Conservation (phyloP, 371 early-diverging fungal genomes). For the Nematocida homosporus region DNA sequence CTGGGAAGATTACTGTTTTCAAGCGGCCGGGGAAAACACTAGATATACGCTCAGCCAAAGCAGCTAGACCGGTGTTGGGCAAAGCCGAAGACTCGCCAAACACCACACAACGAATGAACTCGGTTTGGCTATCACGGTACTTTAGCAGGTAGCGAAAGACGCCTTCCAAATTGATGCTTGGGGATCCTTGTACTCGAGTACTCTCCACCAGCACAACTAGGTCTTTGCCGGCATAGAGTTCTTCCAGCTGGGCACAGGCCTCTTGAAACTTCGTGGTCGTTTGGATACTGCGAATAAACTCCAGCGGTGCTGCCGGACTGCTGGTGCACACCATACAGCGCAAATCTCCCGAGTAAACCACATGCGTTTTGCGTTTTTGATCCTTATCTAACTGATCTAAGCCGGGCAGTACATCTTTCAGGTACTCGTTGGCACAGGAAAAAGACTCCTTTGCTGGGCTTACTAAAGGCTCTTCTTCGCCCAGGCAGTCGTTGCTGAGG, state of each 20-base stretch:
- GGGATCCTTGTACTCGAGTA: constrained; percentile 33
- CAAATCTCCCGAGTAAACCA: constrained; percentile 31
- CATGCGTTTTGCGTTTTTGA: constrained; percentile 13
- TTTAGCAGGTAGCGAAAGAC: constrained; percentile 31
- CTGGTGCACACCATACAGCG: constrained; percentile 20
- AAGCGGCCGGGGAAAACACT: constrained; percentile 13
- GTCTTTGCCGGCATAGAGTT: constrained; percentile 11
- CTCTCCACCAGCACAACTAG: constrained; percentile 44
- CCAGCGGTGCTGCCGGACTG: neutral
- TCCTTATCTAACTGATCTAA: neutral
- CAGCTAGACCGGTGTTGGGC: constrained; percentile 25
- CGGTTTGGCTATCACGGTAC: neutral
- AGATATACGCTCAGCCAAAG: constrained; percentile 16
- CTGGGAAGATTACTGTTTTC: constrained; percentile 30
- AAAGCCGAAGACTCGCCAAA: constrained; percentile 37
- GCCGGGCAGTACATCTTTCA: constrained; percentile 28
- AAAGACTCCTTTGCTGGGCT: neutral
- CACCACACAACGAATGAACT: constrained; percentile 38
- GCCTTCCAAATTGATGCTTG: constrained; percentile 9
- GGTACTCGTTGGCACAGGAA: constrained; percentile 22
- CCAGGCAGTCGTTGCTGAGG: neutral
- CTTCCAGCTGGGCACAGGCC: neutral
- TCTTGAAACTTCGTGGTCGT: constrained; percentile 4
- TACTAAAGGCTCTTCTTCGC: neutral
- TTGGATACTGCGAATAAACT: constrained; percentile 19